Evolutionary conservation across 1,284 basidiomycete species (phyloP), one percentile per base, ranked within the genome.

Genomic region (Microbotryum scabiosae): DNA sequence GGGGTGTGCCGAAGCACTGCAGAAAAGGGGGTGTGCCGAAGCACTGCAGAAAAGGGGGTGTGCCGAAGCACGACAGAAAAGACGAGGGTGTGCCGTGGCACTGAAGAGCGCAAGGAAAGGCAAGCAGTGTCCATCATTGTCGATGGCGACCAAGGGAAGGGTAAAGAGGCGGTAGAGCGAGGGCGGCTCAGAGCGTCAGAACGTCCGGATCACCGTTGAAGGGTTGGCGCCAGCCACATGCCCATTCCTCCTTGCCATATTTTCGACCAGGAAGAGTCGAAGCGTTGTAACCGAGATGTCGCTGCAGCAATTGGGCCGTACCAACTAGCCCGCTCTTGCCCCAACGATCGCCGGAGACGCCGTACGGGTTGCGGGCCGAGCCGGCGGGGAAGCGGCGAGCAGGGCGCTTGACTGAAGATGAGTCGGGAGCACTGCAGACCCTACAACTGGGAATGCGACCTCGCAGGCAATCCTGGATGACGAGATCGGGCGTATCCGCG

Each of bases 231-330:
- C 64, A 65, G 1, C 64, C 64, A 25, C 64, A 65, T 16, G 61
- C 57, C 64, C 64, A 65, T 56, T 65, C 64, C 55, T 65, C 64
- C 58, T 59, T 49, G 12, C 64, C 64, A n/a, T 65, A 65, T 55
- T 53, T 52, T 28, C 64, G 36, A 14, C 64, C 64, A 4, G 64
- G 64, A 32, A 65, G 20, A n/a, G 64, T 65, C 8, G 57, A 59
- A 10, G 64, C 64, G 12, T 65, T 60, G 36, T 57, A 65, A 26
- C 64, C 64, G 2, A 65, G 41, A 45, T 65, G 64, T 14, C 52
- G 51, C 48, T 65, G 61, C 41, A 63, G 25, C 26, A 65, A 50
- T n/a, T 61, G n/a, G 52, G 54, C 55, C 4, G 61, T 62, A 21
- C 61, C 64, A 0, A 58, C 57, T 4, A 65, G 47, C 20, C 64